phyloP scores from a whole-genome alignment of 805 yeast genomes.

The Spathaspora hagerdaliae region DNA sequence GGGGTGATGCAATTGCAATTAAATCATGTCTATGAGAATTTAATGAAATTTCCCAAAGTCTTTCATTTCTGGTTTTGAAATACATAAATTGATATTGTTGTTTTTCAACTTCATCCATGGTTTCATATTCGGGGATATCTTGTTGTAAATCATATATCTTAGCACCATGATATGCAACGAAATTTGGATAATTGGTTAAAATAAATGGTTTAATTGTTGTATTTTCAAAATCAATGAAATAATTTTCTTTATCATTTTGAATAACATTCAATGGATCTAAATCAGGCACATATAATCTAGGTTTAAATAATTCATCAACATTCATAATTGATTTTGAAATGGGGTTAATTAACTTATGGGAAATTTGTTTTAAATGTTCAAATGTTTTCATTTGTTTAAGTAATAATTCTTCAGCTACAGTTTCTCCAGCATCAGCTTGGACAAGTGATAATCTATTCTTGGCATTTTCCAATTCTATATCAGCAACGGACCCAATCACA shows the following conservation, averaged over 20 bases:
- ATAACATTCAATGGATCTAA: constrained; percentile 88
- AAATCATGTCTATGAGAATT: constrained; percentile 62
- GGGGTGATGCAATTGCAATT: constrained; percentile 79
- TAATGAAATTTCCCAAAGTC: constrained; percentile 77
- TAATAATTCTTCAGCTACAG: constrained; percentile 40
- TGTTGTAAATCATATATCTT: constrained; percentile 73
- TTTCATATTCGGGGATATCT: constrained; percentile 68
- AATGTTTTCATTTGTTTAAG: constrained; percentile 56
- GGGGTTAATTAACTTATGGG: constrained; percentile 57
- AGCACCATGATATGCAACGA: constrained; percentile 83
- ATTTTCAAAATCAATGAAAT: constrained; percentile 81
- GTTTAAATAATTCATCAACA: constrained; percentile 57
- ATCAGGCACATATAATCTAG: constrained; percentile 77
- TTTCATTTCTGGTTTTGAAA: constrained; percentile 86
- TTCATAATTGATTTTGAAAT: constrained; percentile 56
- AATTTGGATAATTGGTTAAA: constrained; percentile 74
- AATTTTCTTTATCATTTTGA: constrained; percentile 32
- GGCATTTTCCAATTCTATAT: constrained; percentile 60
- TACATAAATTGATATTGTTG: constrained; percentile 83
- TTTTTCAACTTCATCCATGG: constrained; percentile 67
- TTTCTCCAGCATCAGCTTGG: constrained; percentile 47
- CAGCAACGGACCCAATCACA: constrained; percentile 60
- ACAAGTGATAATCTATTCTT: constrained; percentile 50
- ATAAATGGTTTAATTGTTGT: constrained; percentile 77
- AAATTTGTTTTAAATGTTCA: constrained; percentile 52